These are phyloP conservation scores for Penicillium crystallinum DNA, from an alignment of 495 filamentous ascomycete species.

Conservation along the genomic window DNA sequence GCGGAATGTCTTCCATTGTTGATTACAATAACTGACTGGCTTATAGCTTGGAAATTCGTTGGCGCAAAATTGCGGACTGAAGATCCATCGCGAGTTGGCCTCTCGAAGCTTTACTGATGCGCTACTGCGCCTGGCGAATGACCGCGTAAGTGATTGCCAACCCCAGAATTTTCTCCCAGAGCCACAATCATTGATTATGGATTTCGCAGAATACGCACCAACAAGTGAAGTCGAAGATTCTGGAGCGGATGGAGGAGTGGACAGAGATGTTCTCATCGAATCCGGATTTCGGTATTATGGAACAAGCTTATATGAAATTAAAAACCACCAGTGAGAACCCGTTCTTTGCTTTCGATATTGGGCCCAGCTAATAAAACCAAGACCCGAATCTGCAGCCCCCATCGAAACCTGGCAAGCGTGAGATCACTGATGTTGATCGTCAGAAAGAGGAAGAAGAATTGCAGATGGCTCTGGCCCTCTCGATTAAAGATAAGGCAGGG, in stretches of 20 bases:
- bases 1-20: background rate
- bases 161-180: background rate
- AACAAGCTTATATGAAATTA: conserved; percentile 85
- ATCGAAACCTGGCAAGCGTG: conserved; percentile 83
- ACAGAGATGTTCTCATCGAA: conserved; percentile 87
- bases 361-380: conserved; percentile 18
- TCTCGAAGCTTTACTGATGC: conserved; percentile 96
- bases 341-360: background rate
- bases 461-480: conserved; percentile 90
- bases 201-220: conserved; percentile 73
- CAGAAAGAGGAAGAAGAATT: conserved; percentile 97
- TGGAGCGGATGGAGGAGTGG: conserved; percentile 97
- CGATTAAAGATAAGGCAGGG: conserved; percentile 68
- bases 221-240: conserved; percentile 93
- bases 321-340: conserved; percentile 62
- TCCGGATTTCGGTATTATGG: conserved; percentile 95
- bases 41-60: conserved; percentile 78
- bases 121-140: conserved; percentile 79
- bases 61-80: conserved; percentile 87
- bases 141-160: conserved; percentile 50
- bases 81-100: conserved; percentile 89
- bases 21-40: conserved; percentile 1
- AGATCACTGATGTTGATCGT: conserved; percentile 84
- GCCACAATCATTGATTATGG: background rate
- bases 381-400: conserved; percentile 91